A percentile compares a stretch with the other conserved stretches of the same genome.
phyloP scores from a whole-genome alignment of 2,329 filamentous ascomycete species.

The Hypoxylon sp. region DNA sequence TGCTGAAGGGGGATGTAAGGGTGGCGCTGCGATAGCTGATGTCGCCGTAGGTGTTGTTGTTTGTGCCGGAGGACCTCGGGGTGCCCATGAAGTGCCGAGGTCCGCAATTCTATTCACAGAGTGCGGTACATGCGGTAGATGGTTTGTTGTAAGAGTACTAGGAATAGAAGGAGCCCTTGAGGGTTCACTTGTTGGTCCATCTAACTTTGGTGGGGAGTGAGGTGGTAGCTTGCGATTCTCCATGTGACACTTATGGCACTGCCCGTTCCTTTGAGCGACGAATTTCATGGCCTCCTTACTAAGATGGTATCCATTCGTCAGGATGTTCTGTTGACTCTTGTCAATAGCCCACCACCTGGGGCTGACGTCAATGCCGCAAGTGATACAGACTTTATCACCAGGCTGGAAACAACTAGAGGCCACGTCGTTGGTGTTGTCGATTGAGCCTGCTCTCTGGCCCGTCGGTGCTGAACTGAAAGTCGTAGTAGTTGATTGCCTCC shows the following conservation, averaged over 20 bases:
- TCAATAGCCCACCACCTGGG: constrained; percentile 79
- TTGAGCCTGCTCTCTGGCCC: constrained; percentile 45
- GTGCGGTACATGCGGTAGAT: constrained; percentile 46
- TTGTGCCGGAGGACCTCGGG: constrained; percentile 44
- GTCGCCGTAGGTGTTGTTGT: constrained; percentile 39
- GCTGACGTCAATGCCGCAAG: constrained; percentile 77
- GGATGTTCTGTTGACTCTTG: constrained; percentile 64
- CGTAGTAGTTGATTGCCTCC: constrained; percentile 69
- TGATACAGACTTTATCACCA: constrained; percentile 70
- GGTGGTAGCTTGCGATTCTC: constrained; percentile 61
- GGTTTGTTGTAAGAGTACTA: constrained; percentile 44
- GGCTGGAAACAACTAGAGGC: constrained; percentile 52
- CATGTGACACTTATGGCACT: constrained; percentile 82
- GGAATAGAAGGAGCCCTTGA: constrained; percentile 47
- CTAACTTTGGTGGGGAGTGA: constrained; percentile 50
- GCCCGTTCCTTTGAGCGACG: constrained; percentile 71
- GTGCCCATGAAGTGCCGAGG: constrained; percentile 45
- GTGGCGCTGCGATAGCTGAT: constrained; percentile 42
- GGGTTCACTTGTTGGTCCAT: constrained; percentile 49
- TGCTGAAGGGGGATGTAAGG: constrained; percentile 47
- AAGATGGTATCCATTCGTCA: constrained; percentile 66
- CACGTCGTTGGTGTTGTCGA: constrained; percentile 48
- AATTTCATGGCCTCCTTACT: constrained; percentile 71
- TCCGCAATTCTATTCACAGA: constrained; percentile 43
- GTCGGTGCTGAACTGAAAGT: constrained; percentile 47